Percentiles rank a stretch among this genome's conserved stretches.
These are phyloP conservation scores for Ophiosphaerella korrae DNA, from an alignment of 2,329 filamentous ascomycete species.

Conservation along the genomic window DNA sequence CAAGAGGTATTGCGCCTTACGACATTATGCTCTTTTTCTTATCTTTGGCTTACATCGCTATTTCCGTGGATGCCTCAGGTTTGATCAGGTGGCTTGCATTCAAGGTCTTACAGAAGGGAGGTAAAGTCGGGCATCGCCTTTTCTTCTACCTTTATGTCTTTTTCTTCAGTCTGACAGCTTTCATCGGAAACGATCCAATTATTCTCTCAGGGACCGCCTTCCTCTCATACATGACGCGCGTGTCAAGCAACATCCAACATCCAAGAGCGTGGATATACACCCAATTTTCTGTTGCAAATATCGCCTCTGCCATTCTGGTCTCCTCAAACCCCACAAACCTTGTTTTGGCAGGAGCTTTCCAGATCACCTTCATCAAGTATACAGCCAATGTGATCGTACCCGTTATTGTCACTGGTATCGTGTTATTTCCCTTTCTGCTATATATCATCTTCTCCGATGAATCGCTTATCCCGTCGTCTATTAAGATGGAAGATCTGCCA, in stretches of 20 bases:
- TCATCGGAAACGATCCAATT: constrained; percentile 77
- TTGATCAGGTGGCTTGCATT: constrained; percentile 73
- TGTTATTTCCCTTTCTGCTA: constrained; percentile 71
- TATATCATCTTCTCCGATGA: constrained; percentile 71
- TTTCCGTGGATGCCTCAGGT: constrained; percentile 77
- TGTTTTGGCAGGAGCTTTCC: constrained; percentile 73
- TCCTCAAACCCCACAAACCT: constrained; percentile 80
- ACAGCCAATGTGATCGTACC: constrained; percentile 80
- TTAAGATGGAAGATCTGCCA: constrained; percentile 71
- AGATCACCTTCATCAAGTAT: constrained; percentile 73
- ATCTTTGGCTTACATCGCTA: constrained; percentile 75
- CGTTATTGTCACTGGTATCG: constrained; percentile 68
- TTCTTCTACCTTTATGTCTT: constrained; percentile 77
- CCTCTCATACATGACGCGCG: constrained; percentile 76
- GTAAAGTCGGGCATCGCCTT: constrained; percentile 68
- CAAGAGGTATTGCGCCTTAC: constrained; percentile 69
- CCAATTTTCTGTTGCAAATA: constrained; percentile 75
- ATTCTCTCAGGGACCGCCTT: constrained; percentile 77
- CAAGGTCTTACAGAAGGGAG: constrained; percentile 70
- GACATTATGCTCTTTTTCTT: constrained; percentile 79
- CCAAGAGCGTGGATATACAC: constrained; percentile 75
- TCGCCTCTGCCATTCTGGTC: constrained; percentile 75
- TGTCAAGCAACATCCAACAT: constrained; percentile 73
- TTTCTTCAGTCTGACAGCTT: constrained; percentile 70
- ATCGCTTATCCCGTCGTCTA: constrained; percentile 66